Evolutionary conservation across 108 stramenopile species (phyloP).

Genomic region (Skeletonema costatum): DNA sequence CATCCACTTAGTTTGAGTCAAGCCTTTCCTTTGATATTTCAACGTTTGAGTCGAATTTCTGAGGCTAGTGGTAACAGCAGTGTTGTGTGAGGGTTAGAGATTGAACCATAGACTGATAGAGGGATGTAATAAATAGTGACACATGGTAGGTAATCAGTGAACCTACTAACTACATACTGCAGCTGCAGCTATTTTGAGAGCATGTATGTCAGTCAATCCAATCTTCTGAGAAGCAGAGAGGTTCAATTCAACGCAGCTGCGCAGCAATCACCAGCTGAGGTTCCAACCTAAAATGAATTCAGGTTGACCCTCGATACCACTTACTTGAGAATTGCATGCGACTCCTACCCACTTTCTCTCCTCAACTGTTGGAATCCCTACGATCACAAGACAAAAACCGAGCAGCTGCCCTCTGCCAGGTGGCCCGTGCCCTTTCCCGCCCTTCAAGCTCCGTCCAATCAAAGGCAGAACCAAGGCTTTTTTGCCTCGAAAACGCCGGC

Average conservation of each 20-base stretch:
- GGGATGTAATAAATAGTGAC: neutral
- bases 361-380: neutral
- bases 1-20: constrained; percentile 78
- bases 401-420: neutral
- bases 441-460: neutral
- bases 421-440: neutral
- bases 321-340: too few relatives aligned
- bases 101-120: neutral
- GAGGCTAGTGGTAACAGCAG: constrained; percentile 25
- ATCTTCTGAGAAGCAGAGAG: too few relatives aligned
- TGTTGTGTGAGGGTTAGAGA: neutral
- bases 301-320: too few relatives aligned
- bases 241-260: too few relatives aligned
- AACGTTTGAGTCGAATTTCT: constrained; percentile 79
- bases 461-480: neutral
- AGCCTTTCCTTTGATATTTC: constrained; percentile 82
- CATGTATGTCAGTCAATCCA: too few relatives aligned
- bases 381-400: neutral
- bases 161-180: too few relatives aligned
- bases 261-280: too few relatives aligned
- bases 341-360: neutral
- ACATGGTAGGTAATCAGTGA: neutral
- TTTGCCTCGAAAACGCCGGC: neutral
- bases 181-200: too few relatives aligned
- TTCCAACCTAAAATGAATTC: too few relatives aligned